Base-by-base conservation (phyloP, 768 basidiomycete species). In the Naganishia vishniacii region DNA sequence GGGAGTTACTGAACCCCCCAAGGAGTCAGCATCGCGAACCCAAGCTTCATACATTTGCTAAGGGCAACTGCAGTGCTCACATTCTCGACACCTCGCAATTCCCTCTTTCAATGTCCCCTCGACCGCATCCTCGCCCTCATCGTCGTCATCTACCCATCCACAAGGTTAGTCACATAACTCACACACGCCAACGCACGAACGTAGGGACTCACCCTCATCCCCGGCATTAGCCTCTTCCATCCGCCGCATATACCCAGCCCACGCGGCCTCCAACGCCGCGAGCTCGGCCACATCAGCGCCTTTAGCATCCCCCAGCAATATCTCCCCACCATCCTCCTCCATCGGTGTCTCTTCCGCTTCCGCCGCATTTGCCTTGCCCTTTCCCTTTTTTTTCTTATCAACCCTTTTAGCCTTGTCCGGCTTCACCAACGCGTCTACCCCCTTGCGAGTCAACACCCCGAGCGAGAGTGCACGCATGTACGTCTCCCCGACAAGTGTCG, bases 1-100 rank as follows among this genome's bases (percentile, higher is more conserved):
- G 65, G 83, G 81, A 0, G 84, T 83, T 31, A 82, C 87, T 88
- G 65, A 7, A 23, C 29, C 18, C 9, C 20, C n/a, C 34, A 34
- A 29, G 40, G 25, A 7, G 44, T 25, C 40, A 53, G 62, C 26
- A 56, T 45, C 40, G n/a, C 11, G 13, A 56, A 16, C 9, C 11
- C 26, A 12, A 59, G 20, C 8, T 44, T 44, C 26, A 28, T 25
- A 32, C 18, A 26, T 20, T n/a, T 20, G 7, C 34, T 37, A 15
- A 7, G 34, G 34, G 34, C 7, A 15, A 37, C 7, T 37, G 34
- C 34, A 26, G 15, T n/a, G 34, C 71, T 65, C 29, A 72, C 73
- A 48, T 31, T 60, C 59, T 29, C 62, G 16, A 7, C 70, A 58
- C 28, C 53, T 34, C 4, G 68, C 69, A 16, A 76, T 58, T 15